These are phyloP conservation scores for Vitis rupestris DNA, from an alignment of 164 flowering plant species.

Conservation along the genomic window DNA sequence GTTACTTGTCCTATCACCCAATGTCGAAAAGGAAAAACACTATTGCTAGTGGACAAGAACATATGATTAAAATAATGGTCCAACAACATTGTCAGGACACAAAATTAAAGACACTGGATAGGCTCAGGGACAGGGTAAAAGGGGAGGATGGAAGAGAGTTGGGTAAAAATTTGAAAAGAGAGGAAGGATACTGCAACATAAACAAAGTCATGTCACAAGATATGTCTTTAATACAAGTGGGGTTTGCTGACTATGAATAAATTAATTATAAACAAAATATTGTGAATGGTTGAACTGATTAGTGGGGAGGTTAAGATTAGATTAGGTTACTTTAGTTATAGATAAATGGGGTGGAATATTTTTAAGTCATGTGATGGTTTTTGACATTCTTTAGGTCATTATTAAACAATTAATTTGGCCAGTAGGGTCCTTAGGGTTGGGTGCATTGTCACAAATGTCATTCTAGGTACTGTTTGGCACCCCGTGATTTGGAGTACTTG, in stretches of 20 bases:
- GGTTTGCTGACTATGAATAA: slow-evolving; percentile 1
- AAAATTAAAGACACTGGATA: too few species aligned
- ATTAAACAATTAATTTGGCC: neutral
- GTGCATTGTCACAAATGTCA: neutral
- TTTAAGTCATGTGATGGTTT: neutral
- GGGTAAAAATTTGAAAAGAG: neutral
- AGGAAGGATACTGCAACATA: neutral
- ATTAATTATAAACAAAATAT: neutral
- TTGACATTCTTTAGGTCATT: neutral
- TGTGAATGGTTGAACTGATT: neutral
- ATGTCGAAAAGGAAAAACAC: too few species aligned
- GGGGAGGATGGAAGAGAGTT: too few species aligned
- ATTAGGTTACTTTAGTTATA: neutral
- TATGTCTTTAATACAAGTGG: neutral
- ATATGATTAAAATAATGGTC: too few species aligned
- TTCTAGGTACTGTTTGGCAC: neutral
- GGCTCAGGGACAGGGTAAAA: too few species aligned
- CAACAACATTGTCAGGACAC: too few species aligned
- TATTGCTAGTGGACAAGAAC: too few species aligned
- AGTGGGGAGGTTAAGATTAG: neutral
- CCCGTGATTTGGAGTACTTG: too few species aligned
- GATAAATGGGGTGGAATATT: neutral
- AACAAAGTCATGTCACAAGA: neutral
- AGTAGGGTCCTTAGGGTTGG: neutral
- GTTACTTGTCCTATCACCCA: too few species aligned